Evolutionary conservation across 164 flowering plant species (phyloP).

Genomic region (Echeveria elegans): DNA sequence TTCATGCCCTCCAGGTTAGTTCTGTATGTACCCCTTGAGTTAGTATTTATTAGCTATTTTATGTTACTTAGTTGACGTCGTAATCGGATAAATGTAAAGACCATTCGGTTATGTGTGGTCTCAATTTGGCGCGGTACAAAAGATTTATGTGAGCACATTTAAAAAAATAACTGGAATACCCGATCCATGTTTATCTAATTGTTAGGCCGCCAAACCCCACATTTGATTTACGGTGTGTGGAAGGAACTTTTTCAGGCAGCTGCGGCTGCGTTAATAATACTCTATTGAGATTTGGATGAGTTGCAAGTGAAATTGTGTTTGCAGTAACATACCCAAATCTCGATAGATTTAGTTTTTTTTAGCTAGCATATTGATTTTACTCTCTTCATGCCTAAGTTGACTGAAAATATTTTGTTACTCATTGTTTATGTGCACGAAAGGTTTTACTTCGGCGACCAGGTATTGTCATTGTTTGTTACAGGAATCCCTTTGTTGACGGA

Average conservation of each 20-base stretch:
- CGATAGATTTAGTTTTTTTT: neutral
- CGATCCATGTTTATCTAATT: neutral
- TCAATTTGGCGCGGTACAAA: too few relatives aligned
- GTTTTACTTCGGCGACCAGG: conserved; percentile 87
- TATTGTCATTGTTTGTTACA: conserved; percentile 85
- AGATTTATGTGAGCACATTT: too few relatives aligned
- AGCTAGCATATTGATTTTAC: neutral
- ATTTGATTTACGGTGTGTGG: neutral
- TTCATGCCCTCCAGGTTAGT: conserved; percentile 93
- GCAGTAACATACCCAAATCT: neutral
- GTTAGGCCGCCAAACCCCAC: too few relatives aligned
- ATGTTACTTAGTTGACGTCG: neutral
- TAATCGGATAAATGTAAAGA: too few relatives aligned
- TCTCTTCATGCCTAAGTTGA: neutral
- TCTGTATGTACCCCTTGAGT: neutral
- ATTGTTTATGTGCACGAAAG: conserved; percentile 55
- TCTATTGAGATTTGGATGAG: neutral
- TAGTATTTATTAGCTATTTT: neutral
- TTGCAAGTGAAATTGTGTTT: neutral
- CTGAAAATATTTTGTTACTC: neutral
- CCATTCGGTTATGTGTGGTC: too few relatives aligned
- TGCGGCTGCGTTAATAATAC: neutral
- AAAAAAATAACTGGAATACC: too few relatives aligned
- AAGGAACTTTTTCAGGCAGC: neutral
- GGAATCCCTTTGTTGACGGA: conserved; percentile 85